These are phyloP conservation scores for Emergomyces africanus DNA, from an alignment of 2,329 filamentous ascomycete genomes.

Conservation along the genomic window DNA sequence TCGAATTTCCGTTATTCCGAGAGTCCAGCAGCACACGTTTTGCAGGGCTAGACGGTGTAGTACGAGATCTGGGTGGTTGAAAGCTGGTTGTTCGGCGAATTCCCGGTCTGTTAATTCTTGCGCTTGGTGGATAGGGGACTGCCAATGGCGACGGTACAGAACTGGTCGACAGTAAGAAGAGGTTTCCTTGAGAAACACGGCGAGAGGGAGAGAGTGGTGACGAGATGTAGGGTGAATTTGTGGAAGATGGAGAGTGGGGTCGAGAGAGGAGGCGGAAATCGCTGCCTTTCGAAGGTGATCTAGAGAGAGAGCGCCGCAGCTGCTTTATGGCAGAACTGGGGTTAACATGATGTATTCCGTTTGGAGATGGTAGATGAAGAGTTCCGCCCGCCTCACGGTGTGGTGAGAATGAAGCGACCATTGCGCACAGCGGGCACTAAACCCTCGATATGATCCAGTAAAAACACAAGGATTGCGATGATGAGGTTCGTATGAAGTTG, in stretches of 20 bases:
- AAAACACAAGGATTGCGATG: background rate
- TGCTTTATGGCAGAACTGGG: slow-evolving; percentile 70
- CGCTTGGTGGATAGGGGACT: slow-evolving; percentile 53
- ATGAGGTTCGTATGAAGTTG: background rate
- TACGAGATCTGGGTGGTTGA: slow-evolving; percentile 42
- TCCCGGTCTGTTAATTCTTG: slow-evolving; percentile 42
- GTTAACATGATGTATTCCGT: slow-evolving; percentile 69
- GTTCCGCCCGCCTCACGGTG: slow-evolving; percentile 53
- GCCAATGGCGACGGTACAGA: slow-evolving; percentile 42
- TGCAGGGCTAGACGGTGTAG: slow-evolving; percentile 67
- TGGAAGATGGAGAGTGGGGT: slow-evolving; percentile 39
- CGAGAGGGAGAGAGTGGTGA: slow-evolving; percentile 48
- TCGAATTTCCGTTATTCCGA: slow-evolving; percentile 57
- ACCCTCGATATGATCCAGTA: background rate
- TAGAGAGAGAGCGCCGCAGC: slow-evolving; percentile 73
- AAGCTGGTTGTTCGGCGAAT: slow-evolving; percentile 28
- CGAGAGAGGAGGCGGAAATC: slow-evolving; percentile 53
- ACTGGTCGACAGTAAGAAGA: slow-evolving; percentile 36
- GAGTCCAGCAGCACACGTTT: slow-evolving; percentile 63
- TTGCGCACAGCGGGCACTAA: slow-evolving; percentile 10
- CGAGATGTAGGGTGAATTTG: slow-evolving; percentile 33
- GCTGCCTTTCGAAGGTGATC: slow-evolving; percentile 75
- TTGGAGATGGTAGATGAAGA: slow-evolving; percentile 76
- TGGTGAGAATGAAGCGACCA: slow-evolving; percentile 38
- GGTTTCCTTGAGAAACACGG: slow-evolving; percentile 38